Evolutionary conservation across 2,329 filamentous ascomycete species (phyloP).

Genomic region (Arthrobotrys entomopaga): DNA sequence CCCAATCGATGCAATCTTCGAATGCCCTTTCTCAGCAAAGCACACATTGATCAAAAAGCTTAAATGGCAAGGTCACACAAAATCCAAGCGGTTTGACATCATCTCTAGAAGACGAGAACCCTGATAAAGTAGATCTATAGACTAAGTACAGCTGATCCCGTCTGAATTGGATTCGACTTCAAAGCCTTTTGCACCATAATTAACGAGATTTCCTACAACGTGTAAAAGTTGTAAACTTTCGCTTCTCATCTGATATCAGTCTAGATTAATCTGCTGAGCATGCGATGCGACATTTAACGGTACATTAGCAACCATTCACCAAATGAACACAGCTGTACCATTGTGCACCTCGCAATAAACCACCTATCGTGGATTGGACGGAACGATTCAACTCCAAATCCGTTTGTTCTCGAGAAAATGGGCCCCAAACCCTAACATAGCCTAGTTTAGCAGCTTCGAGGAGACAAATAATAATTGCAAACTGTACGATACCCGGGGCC

Average conservation of each 20-base stretch:
- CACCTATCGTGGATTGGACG: slow-evolving; percentile 25
- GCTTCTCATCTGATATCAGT: background rate
- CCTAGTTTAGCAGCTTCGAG: background rate
- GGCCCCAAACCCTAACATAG: slow-evolving; percentile 7
- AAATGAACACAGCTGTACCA: background rate
- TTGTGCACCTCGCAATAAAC: slow-evolving; percentile 40
- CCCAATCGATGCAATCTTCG: slow-evolving; percentile 28
- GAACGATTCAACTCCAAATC: slow-evolving; percentile 10
- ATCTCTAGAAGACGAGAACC: slow-evolving; percentile 6
- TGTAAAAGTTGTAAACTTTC: slow-evolving; percentile 2
- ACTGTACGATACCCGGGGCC: slow-evolving; percentile 14
- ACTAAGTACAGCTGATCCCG: slow-evolving; percentile 34
- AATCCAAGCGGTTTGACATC: slow-evolving; percentile 15
- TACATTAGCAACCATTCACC: background rate
- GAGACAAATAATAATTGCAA: slow-evolving; percentile 13
- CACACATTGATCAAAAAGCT: slow-evolving; percentile 15
- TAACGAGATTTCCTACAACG: background rate
- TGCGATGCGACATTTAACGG: background rate
- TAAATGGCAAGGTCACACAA: slow-evolving; percentile 43
- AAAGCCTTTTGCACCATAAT: background rate
- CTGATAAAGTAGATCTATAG: slow-evolving; percentile 23
- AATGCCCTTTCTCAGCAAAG: background rate
- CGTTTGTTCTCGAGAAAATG: background rate
- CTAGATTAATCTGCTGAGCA: background rate
- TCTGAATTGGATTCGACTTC: background rate